phyloP scores from a whole-genome alignment of 2,329 filamentous ascomycete species.

The Anthostomella pinea region DNA sequence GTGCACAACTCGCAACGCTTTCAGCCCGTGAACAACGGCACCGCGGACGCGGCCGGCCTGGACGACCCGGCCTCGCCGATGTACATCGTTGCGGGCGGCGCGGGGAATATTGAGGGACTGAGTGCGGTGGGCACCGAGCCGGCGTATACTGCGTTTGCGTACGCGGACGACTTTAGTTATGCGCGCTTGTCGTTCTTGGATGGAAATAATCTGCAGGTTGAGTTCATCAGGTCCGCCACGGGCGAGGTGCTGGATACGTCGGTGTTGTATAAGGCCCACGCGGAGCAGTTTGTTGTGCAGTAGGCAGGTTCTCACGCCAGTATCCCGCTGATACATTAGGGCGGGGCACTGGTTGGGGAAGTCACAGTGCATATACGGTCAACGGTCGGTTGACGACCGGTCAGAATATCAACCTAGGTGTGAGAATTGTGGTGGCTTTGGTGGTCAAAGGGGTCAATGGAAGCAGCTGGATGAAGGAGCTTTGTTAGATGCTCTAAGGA shows the following conservation, averaged over 20 bases:
- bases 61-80: constrained; percentile 42
- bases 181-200: constrained; percentile 46
- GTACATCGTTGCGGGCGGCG: constrained; percentile 55
- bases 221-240: constrained; percentile 48
- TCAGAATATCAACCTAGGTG: too few relatives aligned
- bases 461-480: too few relatives aligned
- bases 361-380: too few relatives aligned
- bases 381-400: too few relatives aligned
- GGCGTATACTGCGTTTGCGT: constrained; percentile 46
- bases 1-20: constrained; percentile 58
- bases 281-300: constrained; percentile 43
- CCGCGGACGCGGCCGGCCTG: constrained; percentile 36
- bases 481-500: too few relatives aligned
- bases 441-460: too few relatives aligned
- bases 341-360: too few relatives aligned
- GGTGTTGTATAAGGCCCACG: constrained; percentile 47
- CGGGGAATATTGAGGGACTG: constrained; percentile 55
- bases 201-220: constrained; percentile 43
- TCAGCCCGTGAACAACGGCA: constrained; percentile 36
- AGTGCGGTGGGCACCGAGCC: constrained; percentile 39
- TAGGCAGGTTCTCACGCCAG: too few relatives aligned
- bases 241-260: constrained; percentile 47
- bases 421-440: too few relatives aligned
- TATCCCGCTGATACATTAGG: too few relatives aligned
- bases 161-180: constrained; percentile 52